Base-by-base conservation (phyloP, 2,329 filamentous ascomycete genomes). In the Scedosporium boydii region DNA sequence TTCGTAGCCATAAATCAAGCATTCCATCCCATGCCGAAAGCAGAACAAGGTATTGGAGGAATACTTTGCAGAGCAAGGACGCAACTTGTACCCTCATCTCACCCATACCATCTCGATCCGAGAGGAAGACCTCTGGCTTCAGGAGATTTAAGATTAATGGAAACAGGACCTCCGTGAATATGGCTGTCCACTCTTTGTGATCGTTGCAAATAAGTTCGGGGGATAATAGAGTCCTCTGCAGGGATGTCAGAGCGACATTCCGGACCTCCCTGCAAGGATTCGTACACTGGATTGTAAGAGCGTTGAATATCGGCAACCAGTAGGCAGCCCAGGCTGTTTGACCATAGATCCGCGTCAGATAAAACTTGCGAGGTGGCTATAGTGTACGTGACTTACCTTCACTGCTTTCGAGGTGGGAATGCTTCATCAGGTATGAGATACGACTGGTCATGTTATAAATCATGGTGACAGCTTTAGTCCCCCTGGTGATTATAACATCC, bases 231-330 rank as follows among this genome's bases (percentile, higher is more conserved):
- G 91, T 89, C 62, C 93, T 84, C 72, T 98, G 93, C 16, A 99
- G 80, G 9, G 88, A 91, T 6, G 88, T 86, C 68, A 98, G 91
- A 1, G 95, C 91, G 70, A 96, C 84, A 69, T 96, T 90, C 3
- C 95, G 87, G 64, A 99, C 91, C 69, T 97, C 93, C 62, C 93
- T 89, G 70, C 92, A 97, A 0, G 93, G 92, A 71, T 98, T 99
- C 61, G 91, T 90, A 75, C 93, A 97, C 75, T 99, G 95, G 4
- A 86, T 86, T 3, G 90, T 95, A 18, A 99, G 78, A 5, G 91
- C 90, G 68, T 91, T 86, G 75, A 99, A 95, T 27, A 99, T 92
- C 1, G 93, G 95, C 14, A 93, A 87, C 95, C 95, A 99, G 73
- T 99, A 99, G 7, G 95, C 91, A 59, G 91, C 92, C 95, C 95